Base-by-base conservation (phyloP, 257 asterid genomes). In the Solanum ahanhuiri region DNA sequence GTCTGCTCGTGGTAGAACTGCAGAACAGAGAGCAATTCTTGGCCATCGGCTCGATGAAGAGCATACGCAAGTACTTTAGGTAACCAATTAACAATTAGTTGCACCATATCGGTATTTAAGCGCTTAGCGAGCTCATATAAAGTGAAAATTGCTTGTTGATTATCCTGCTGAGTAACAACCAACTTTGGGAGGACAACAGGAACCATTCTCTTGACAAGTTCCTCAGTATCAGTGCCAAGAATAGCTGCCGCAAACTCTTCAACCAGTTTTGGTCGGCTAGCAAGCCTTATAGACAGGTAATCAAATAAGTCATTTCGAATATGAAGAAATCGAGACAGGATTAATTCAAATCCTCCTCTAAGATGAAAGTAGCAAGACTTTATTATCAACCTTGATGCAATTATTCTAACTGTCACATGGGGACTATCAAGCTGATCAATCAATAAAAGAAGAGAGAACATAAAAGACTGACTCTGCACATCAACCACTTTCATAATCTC, bases 141-240 rank as follows among this genome's bases (percentile, higher is more conserved):
- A 81, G 91, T 93, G 86, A 88, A 87, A 60, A 90, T 90, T 69
- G 95, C 93, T 91, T 94, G 95, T 88, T 91, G 93, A 88, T 89
- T 89, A 69, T 91, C 92, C 82, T 91, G 92, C 88, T 91, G 92
- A 89, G 89, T 85, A 75, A 92, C 95, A 85, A 96, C 95, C 58
- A 95, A 94, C 91, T 97, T 95, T 57, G 99, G 99, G 90, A 96
- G 98, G 92, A 94, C 92, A 88, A 94, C 92, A 83, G 99, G 99
- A 83, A 94, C 91, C 98, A 96, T 93, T 89, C 92, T 92, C 91
- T 88, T 91, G 64, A 95, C 94, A 90, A 96, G 98, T 93, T 93
- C 97, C 90, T 89, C 92, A 88, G 93, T 91, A 91, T 93, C 93
- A 90, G 94, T 87, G 54, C 96, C 93, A 90, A 94, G 98, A 88